Percentiles rank a stretch among this genome's conserved stretches.
These are phyloP conservation scores for Maudiozyma humilis DNA, from an alignment of 1,139 yeast genomes.

Conservation along the genomic window DNA sequence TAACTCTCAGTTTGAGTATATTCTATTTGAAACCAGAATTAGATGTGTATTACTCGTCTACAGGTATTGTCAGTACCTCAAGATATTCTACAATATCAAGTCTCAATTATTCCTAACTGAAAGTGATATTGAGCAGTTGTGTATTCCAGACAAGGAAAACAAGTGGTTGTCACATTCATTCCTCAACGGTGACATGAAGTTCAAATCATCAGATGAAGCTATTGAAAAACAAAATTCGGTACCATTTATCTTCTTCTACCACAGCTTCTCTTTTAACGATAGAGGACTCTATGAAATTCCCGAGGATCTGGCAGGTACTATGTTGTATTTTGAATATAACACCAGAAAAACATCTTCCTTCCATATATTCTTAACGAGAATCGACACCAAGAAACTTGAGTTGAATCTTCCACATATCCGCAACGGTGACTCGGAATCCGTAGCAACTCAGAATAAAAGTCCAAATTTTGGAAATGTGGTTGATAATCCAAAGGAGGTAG, in stretches of 20 bases:
- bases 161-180: conserved; percentile 30
- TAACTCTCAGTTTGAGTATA: conserved; percentile 34
- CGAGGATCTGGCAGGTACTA: conserved; percentile 20
- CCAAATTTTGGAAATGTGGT: conserved; percentile 3
- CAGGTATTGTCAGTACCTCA: conserved; percentile 38
- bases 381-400: conserved; percentile 27
- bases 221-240: conserved; percentile 16
- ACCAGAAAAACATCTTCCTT: conserved; percentile 17
- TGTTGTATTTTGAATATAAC: conserved; percentile 28
- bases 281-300: conserved; percentile 27
- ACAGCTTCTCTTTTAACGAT: conserved; percentile 26
- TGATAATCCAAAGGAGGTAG: conserved; percentile 4
- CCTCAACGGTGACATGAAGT: conserved; percentile 1
- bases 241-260: conserved; percentile 23
- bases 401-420: conserved; percentile 15
- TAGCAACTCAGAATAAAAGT: neutral
- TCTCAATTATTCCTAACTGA: conserved; percentile 25
- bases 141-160: conserved; percentile 32
- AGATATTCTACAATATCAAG: conserved; percentile 38
- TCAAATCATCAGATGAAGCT: neutral
- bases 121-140: conserved; percentile 20
- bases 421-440: no score
- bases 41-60: conserved; percentile 42
- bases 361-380: conserved; percentile 26
- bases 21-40: conserved; percentile 49